Percentiles rank a stretch among this genome's conserved stretches.
Conservation (phyloP, 163 green algal genomes). For the Scenedesmus sp. region DNA sequence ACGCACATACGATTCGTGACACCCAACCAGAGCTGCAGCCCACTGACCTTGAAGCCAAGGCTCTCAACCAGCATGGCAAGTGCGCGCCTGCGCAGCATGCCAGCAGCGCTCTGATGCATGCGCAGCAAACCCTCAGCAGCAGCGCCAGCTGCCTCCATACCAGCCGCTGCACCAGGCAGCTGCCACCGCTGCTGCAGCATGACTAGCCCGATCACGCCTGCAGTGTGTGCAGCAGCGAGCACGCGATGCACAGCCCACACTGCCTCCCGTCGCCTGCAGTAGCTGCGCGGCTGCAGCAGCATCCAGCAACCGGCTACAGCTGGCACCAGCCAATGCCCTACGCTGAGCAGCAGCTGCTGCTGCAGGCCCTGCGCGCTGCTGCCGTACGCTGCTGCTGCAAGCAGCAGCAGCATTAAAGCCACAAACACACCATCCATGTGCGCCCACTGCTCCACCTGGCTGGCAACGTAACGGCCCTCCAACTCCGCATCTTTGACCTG, state of each 20-base stretch:
- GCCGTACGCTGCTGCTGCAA: background rate
- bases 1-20: background rate
- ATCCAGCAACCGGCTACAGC: conserved; percentile 11
- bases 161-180: background rate
- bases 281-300: background rate
- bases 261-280: conserved; percentile 2
- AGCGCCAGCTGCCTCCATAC: background rate
- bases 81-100: background rate
- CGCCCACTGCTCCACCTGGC: background rate
- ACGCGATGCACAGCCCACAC: conserved; percentile 33
- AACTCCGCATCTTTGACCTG: background rate
- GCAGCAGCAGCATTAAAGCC: background rate
- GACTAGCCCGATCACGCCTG: background rate
- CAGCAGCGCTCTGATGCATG: background rate
- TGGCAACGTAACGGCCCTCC: background rate
- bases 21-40: background rate
- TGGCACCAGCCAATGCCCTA: conserved; percentile 32
- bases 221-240: background rate
- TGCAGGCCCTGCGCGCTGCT: background rate
- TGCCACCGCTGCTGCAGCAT: conserved; percentile 3
- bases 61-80: conserved; percentile 21
- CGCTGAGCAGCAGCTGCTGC: conserved; percentile 25
- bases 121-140: background rate
- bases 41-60: conserved; percentile 39
- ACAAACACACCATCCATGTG: conserved; percentile 14